These are phyloP conservation scores for Termitomyces sp. DNA, from an alignment of 768 basidiomycete genomes.

Conservation along the genomic window DNA sequence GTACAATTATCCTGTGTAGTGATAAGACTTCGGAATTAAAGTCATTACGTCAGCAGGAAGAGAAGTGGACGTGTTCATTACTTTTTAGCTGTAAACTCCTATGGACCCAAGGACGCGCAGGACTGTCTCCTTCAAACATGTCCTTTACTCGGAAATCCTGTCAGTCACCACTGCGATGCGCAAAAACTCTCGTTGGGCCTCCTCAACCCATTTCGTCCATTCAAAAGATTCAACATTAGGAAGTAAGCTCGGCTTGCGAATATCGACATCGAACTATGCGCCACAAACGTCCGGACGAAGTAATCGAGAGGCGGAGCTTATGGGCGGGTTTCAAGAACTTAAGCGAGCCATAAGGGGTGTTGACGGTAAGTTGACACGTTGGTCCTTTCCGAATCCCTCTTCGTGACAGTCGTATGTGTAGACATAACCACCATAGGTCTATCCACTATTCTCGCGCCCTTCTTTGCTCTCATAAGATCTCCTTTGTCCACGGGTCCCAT, in stretches of 20 bases:
- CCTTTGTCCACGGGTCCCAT: slow-evolving; percentile 95
- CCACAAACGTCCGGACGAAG: slow-evolving; percentile 41
- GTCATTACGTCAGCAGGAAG: slow-evolving; percentile 13
- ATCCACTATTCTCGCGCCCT: slow-evolving; percentile 69
- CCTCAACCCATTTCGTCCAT: slow-evolving; percentile 56
- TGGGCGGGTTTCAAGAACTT: slow-evolving; percentile 85
- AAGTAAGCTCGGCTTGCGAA: slow-evolving; percentile 67
- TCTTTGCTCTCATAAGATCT: slow-evolving; percentile 90
- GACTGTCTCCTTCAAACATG: slow-evolving; percentile 60
- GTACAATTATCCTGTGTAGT: neutral
- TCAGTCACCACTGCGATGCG: slow-evolving; percentile 93
- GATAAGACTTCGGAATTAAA: neutral
- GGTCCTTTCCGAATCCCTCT: slow-evolving; percentile 1
- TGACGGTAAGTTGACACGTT: slow-evolving; percentile 42
- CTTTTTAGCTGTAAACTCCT: slow-evolving; percentile 5
- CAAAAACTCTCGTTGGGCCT: slow-evolving; percentile 96
- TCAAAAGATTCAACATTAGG: slow-evolving; percentile 65
- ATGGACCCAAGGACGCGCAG: slow-evolving; percentile 18
- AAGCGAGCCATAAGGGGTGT: slow-evolving; percentile 67
- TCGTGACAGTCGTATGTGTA: slow-evolving; percentile 20
- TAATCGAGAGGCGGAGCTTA: slow-evolving; percentile 76
- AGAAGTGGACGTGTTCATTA: slow-evolving; percentile 21
- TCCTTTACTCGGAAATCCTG: slow-evolving; percentile 86
- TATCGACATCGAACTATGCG: slow-evolving; percentile 43
- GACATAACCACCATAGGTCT: slow-evolving; percentile 58